Percentiles rank a stretch among this genome's conserved stretches.
phyloP scores from a whole-genome alignment of 2,329 filamentous ascomycete genomes.

The Tolypocladium inflatum region DNA sequence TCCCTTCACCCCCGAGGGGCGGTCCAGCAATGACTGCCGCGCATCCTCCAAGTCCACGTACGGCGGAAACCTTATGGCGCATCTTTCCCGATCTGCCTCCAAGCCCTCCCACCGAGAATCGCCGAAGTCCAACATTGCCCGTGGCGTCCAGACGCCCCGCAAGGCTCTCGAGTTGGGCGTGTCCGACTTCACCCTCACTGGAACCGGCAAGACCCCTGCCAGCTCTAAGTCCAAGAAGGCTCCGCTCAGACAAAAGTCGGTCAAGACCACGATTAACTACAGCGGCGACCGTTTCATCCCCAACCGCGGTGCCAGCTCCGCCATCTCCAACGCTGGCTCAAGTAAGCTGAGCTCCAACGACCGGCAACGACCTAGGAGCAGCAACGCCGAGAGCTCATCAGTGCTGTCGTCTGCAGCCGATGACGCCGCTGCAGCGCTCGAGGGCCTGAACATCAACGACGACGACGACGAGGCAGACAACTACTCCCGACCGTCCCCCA shows the following conservation, averaged over 20 bases:
- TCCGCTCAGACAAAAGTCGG: constrained; percentile 44
- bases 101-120: constrained; percentile 70
- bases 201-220: constrained; percentile 64
- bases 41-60: constrained; percentile 63
- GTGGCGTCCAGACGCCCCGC: constrained; percentile 63
- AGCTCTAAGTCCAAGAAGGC: constrained; percentile 48
- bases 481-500: constrained; percentile 73
- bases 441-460: constrained; percentile 65
- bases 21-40: constrained; percentile 39
- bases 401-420: constrained; percentile 73
- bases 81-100: constrained; percentile 61
- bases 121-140: constrained; percentile 92
- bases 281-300: constrained; percentile 91
- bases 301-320: constrained; percentile 83
- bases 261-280: constrained; percentile 74
- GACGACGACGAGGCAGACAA: constrained; percentile 62
- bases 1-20: constrained; percentile 67
- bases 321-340: constrained; percentile 70
- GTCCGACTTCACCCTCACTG: constrained; percentile 84
- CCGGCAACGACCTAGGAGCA: constrained; percentile 63
- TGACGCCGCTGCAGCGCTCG: constrained; percentile 69
- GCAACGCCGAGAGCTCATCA: constrained; percentile 59
- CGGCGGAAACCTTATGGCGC: constrained; percentile 67
- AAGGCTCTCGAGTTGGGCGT: constrained; percentile 79
- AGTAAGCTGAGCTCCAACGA: constrained; percentile 71